These are phyloP conservation scores for Lecanoromycetidae sp. DNA, from an alignment of 2,329 filamentous ascomycete genomes.

Conservation along the genomic window DNA sequence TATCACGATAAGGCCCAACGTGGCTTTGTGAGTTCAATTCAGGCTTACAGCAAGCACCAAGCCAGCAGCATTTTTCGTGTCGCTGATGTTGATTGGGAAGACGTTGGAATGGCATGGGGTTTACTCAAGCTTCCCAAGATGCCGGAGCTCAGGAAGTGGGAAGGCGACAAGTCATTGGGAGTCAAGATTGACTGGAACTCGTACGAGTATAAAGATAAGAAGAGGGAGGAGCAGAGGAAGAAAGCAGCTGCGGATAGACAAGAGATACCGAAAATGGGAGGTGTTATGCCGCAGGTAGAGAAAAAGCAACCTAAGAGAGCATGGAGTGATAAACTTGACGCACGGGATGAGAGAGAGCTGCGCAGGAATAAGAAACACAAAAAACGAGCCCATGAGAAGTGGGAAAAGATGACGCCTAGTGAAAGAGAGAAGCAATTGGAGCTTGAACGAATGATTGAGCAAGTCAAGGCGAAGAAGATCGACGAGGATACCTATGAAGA, in stretches of 20 bases:
- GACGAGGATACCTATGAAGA: constrained; percentile 31
- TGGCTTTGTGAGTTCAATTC: constrained; percentile 86
- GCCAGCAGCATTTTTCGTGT: constrained; percentile 83
- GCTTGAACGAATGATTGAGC: constrained; percentile 50
- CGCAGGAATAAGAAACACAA: constrained; percentile 53
- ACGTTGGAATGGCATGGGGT: constrained; percentile 72
- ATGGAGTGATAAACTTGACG: constrained; percentile 61
- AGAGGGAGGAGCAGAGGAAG: constrained; percentile 53
- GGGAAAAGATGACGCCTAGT: constrained; percentile 56
- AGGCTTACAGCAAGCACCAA: constrained; percentile 82
- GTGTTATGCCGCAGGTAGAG: constrained; percentile 27
- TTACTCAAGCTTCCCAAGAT: constrained; percentile 80
- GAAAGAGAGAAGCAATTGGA: constrained; percentile 53
- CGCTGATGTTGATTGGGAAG: constrained; percentile 70
- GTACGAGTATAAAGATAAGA: constrained; percentile 61
- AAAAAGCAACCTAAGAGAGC: constrained; percentile 50
- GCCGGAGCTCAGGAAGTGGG: constrained; percentile 72
- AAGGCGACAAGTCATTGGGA: constrained; percentile 53
- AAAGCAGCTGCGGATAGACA: constrained; percentile 42
- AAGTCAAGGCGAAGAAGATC: constrained; percentile 49
- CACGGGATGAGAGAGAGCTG: constrained; percentile 49
- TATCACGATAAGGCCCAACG: constrained; percentile 80
- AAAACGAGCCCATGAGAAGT: constrained; percentile 51
- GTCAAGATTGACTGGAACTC: constrained; percentile 54
- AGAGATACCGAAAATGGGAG: constrained; percentile 28